Evolutionary conservation across 331 rosid species (phyloP).

Genomic region (Malus hybrid): DNA sequence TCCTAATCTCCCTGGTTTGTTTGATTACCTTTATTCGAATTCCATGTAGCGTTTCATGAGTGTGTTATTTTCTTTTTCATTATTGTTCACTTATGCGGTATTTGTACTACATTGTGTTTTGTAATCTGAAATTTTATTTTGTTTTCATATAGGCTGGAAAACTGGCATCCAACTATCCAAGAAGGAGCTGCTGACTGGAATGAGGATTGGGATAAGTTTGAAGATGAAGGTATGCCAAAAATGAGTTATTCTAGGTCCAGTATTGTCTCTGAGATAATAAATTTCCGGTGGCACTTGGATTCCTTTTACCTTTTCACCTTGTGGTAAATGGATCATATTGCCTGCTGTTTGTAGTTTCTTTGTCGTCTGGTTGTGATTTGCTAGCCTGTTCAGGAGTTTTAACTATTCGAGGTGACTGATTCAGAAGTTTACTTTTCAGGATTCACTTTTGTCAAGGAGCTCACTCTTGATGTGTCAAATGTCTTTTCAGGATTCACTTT

Average conservation of each 20-base stretch:
- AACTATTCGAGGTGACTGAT: too few relatives aligned
- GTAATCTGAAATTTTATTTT: conserved; percentile 5
- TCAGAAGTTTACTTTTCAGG: too few relatives aligned
- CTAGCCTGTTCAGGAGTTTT: background rate
- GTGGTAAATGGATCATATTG: conserved; percentile 1
- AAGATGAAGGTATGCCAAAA: conserved; percentile 38
- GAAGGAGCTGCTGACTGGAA: conserved; percentile 97
- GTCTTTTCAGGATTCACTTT: too few relatives aligned
- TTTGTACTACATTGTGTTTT: background rate
- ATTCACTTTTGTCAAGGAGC: too few relatives aligned
- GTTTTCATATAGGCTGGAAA: conserved; percentile 66
- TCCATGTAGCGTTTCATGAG: background rate
- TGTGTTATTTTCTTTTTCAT: background rate
- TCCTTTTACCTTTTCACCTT: too few relatives aligned
- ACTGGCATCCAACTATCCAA: conserved; percentile 84
- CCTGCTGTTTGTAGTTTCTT: background rate
- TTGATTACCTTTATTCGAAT: too few relatives aligned
- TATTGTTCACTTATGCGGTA: background rate
- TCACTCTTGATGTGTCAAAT: too few relatives aligned
- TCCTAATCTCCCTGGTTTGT: background rate
- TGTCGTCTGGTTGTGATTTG: conserved; percentile 6
- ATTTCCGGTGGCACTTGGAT: background rate
- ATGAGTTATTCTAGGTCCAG: too few relatives aligned
- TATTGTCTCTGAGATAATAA: background rate
- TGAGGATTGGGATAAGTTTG: conserved; percentile 90